A percentile compares a stretch with the other conserved stretches of the same genome.
Conservation (phyloP, 2,329 filamentous ascomycete genomes). For the Fusarium palustre region DNA sequence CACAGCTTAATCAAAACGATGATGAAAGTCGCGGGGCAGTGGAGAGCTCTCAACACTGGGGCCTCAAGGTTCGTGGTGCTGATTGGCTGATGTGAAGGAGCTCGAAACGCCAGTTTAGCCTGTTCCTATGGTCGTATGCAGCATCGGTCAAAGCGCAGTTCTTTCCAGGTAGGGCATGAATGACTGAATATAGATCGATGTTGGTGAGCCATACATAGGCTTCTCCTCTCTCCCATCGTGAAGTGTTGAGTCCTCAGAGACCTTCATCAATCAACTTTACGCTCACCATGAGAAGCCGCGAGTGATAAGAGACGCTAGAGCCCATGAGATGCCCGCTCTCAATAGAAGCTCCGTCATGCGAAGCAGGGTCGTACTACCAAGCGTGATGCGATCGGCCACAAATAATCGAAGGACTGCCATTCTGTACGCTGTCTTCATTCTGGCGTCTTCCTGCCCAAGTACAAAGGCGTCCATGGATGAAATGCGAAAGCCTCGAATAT, state of each 20-base stretch:
- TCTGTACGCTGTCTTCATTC: conserved; percentile 52
- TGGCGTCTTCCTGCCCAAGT: conserved; percentile 49
- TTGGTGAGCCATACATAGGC: neutral
- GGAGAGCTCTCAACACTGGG: conserved; percentile 24
- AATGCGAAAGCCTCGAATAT: conserved; percentile 61
- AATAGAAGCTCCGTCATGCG: conserved; percentile 50
- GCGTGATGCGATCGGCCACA: conserved; percentile 56
- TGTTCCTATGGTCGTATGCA: conserved; percentile 15
- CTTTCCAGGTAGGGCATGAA: neutral
- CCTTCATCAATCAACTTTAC: neutral
- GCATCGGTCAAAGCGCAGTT: neutral
- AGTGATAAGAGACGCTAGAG: conserved; percentile 34
- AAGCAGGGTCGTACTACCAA: conserved; percentile 51
- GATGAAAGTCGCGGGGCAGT: conserved; percentile 38
- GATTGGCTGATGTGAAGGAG: conserved; percentile 22
- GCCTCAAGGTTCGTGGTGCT: conserved; percentile 9
- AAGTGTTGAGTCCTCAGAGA: neutral
- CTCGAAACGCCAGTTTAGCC: conserved; percentile 23
- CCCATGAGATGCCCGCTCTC: conserved; percentile 52
- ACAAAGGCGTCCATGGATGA: conserved; percentile 65
- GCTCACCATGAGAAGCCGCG: conserved; percentile 25
- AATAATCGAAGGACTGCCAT: conserved; percentile 57
- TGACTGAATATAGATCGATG: neutral
- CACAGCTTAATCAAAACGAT: conserved; percentile 13
- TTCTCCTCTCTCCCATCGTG: neutral